Base-by-base conservation (phyloP, 306 rosid species). In the Sicyos edulis region DNA sequence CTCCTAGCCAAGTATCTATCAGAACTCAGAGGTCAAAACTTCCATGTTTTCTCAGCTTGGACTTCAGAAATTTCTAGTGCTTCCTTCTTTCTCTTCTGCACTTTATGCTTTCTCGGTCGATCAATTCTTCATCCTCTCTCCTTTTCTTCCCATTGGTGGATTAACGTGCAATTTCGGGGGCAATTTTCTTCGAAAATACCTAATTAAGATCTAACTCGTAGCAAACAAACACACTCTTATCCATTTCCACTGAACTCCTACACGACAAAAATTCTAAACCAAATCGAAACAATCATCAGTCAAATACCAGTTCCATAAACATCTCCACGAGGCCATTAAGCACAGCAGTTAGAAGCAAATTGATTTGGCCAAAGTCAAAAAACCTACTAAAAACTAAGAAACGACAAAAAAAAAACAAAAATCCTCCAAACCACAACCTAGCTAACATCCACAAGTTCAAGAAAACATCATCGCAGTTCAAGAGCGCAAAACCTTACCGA, bases 11-110 rank as follows among this genome's bases (percentile, higher is more conserved):
- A n/a, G 54, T 53, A 52, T 50, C 12, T 70, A 54, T 32, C 34
- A 16, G 44, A 45, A 58, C 14, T 56, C 50, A 21, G 14, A 75
- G 51, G 13, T 45, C 57, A 40, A 68, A 77, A 54, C 60, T 40
- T 26, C 57, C 34, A 70, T 54, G 29, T 53, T 19, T 53, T 40
- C 10, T 26, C 74, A n/a, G 50, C 37, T 17, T 70, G 32, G 9
- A 70, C 29, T 15, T 50, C 45, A 22, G 17, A 64, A 34, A 54
- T 54, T 34, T 53, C 63, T 10, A 52, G 49, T n/a, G 3, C n/a
- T 53, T n/a, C 62, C 19, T 51, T 70, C n/a, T 53, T 53, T 26
- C 16, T 15, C 49, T 9, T 70, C 55, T 6, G 14, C 47, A 49
- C 44, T 68, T 14, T 21, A 45, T 20, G 58, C 42, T 22, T 45